Conservation (phyloP, 2,329 filamentous ascomycete genomes). For the Fusarium hainanense region DNA sequence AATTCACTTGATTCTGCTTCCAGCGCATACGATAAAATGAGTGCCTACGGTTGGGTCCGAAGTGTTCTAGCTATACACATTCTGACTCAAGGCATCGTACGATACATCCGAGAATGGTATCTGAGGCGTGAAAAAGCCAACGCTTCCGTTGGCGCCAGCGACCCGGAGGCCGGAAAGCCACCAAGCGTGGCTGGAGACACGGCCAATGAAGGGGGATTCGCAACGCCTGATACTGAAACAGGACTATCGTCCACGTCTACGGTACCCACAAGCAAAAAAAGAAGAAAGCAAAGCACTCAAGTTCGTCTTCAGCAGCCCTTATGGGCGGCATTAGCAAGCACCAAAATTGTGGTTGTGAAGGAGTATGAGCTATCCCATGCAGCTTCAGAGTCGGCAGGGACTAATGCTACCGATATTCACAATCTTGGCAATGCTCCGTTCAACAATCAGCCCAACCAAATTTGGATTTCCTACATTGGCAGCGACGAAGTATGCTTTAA, state of each 20-base stretch:
- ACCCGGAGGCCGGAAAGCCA: slow-evolving; percentile 72
- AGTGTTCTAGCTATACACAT: slow-evolving; percentile 80
- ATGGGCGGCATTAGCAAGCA: slow-evolving; percentile 94
- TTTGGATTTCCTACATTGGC: slow-evolving; percentile 85
- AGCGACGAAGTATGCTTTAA: slow-evolving; percentile 82
- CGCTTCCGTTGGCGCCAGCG: slow-evolving; percentile 59
- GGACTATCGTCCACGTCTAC: slow-evolving; percentile 53
- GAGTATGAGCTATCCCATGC: slow-evolving; percentile 86
- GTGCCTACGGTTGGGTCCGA: slow-evolving; percentile 72
- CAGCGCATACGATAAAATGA: slow-evolving; percentile 65
- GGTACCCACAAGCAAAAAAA: slow-evolving; percentile 76
- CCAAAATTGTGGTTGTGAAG: slow-evolving; percentile 95
- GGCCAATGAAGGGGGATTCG: slow-evolving; percentile 56
- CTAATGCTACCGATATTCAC: slow-evolving; percentile 80
- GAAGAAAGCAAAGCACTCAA: slow-evolving; percentile 90
- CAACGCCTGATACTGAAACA: slow-evolving; percentile 64
- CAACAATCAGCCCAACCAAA: slow-evolving; percentile 74
- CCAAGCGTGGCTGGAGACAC: slow-evolving; percentile 50
- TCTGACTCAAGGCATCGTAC: slow-evolving; percentile 76
- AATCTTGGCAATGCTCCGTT: slow-evolving; percentile 81
- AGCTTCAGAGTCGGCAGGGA: slow-evolving; percentile 76
- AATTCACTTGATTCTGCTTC: slow-evolving; percentile 57
- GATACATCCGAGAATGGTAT: slow-evolving; percentile 77
- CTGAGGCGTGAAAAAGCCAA: slow-evolving; percentile 68
- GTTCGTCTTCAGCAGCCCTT: slow-evolving; percentile 91